phyloP scores from a whole-genome alignment of 1,139 yeast species.

The Blastobotrys buckinghamii region DNA sequence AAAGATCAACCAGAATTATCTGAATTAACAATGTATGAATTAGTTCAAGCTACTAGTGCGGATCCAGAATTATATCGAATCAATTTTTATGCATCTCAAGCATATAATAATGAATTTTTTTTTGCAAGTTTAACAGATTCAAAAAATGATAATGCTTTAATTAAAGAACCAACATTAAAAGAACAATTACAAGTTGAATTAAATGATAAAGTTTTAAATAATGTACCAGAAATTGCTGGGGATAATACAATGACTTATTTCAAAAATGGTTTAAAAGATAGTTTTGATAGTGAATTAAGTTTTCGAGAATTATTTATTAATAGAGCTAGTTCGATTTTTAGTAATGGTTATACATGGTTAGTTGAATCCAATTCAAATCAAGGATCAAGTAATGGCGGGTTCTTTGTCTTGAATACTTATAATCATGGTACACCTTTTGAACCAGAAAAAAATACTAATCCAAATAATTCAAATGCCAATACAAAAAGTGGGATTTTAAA shows the following conservation, averaged over 20 bases:
- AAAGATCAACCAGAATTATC: slow-evolving; percentile 19
- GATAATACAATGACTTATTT: slow-evolving; percentile 12
- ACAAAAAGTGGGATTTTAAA: slow-evolving; percentile 1
- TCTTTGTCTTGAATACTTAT: slow-evolving; percentile 58
- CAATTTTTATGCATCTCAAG: slow-evolving; percentile 82
- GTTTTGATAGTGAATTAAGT: slow-evolving; percentile 42
- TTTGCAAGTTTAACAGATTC: slow-evolving; percentile 53
- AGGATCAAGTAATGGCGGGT: slow-evolving; percentile 22
- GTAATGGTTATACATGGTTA: slow-evolving; percentile 87
- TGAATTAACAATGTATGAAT: slow-evolving; percentile 39
- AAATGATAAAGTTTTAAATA: slow-evolving; percentile 20
- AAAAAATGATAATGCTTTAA: slow-evolving; percentile 24
- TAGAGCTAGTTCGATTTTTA: slow-evolving; percentile 55
- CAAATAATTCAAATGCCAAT: slow-evolving; percentile 1
- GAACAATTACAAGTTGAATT: slow-evolving; percentile 21
- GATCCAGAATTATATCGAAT: slow-evolving; percentile 54
- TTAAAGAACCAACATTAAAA: slow-evolving; percentile 14
- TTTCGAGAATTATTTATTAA: slow-evolving; percentile 51
- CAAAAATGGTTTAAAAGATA: slow-evolving; percentile 25
- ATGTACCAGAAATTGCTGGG: slow-evolving; percentile 9
- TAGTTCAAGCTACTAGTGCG: slow-evolving; percentile 63
- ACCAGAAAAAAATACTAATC: slow-evolving; percentile 10
- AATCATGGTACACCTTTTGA: slow-evolving; percentile 86
- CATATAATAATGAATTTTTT: slow-evolving; percentile 87
- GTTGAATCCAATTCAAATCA: slow-evolving; percentile 39